Conservation (phyloP, 768 basidiomycete genomes). For the Pleurotus djamor region DNA sequence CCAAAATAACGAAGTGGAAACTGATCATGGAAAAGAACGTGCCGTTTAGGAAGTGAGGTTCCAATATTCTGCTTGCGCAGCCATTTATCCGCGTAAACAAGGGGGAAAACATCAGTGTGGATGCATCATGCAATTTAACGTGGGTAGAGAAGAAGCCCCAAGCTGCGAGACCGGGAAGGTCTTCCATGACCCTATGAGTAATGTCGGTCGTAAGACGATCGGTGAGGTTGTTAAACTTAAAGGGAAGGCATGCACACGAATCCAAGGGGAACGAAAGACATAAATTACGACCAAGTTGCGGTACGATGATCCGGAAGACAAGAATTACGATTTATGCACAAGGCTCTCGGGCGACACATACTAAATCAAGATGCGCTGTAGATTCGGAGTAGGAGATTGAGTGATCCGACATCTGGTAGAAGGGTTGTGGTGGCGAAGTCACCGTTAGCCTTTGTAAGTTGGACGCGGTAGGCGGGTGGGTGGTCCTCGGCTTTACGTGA, state of each 20-base stretch:
- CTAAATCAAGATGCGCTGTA: neutral
- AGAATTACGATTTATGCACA: neutral
- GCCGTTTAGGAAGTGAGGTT: no score
- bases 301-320: neutral
- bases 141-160: no score
- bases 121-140: no score
- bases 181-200: neutral
- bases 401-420: neutral
- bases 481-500: neutral
- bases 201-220: neutral
- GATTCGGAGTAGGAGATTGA: neutral
- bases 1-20: no score
- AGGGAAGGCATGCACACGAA: neutral
- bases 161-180: no score
- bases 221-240: neutral
- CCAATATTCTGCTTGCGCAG: no score
- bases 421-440: neutral
- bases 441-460: neutral
- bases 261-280: neutral
- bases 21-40: no score
- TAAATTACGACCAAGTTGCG: neutral
- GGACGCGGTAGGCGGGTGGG: neutral
- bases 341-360: neutral
- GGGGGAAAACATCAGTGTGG: no score
- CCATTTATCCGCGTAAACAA: no score